Evolutionary conservation across 2,329 filamentous ascomycete genomes (phyloP).

Genomic region (Botrytis tulipae): DNA sequence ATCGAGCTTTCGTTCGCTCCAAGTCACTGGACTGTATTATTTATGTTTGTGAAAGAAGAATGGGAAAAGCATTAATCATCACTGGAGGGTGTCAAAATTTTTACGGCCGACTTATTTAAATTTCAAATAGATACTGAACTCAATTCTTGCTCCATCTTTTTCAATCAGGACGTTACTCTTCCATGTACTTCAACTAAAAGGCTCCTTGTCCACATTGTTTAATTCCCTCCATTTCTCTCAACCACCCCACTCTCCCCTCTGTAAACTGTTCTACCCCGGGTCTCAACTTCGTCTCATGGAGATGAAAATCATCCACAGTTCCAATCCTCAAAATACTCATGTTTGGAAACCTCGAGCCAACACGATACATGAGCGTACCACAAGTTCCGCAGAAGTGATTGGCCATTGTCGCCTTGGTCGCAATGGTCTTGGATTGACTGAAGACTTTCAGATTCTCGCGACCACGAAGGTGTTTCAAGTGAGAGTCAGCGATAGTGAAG

Average conservation of each 20-base stretch:
- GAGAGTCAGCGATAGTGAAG: slow-evolving; percentile 49
- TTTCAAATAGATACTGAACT: neutral
- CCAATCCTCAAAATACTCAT: slow-evolving; percentile 53
- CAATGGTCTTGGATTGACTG: slow-evolving; percentile 48
- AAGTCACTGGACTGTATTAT: neutral
- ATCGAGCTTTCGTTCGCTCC: neutral
- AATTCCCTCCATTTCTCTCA: slow-evolving; percentile 41
- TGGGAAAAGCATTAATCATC: neutral
- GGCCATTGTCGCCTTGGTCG: slow-evolving; percentile 51
- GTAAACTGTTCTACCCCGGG: slow-evolving; percentile 53
- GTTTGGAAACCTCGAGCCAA: slow-evolving; percentile 46
- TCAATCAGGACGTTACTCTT: neutral
- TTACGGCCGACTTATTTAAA: neutral
- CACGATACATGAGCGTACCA: slow-evolving; percentile 60
- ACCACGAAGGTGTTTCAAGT: slow-evolving; percentile 52
- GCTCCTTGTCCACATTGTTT: slow-evolving; percentile 32
- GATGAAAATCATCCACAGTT: slow-evolving; percentile 59
- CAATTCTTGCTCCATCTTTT: neutral
- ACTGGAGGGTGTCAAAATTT: neutral
- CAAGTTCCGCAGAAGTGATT: slow-evolving; percentile 61
- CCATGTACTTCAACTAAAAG: neutral
- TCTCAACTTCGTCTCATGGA: slow-evolving; percentile 56
- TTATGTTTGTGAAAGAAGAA: neutral
- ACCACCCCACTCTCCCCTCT: slow-evolving; percentile 53
- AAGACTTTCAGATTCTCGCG: slow-evolving; percentile 49